Percentiles rank a stretch among this genome's conserved stretches.
These are phyloP conservation scores for Babesia divergens DNA, from an alignment of 169 alveolate species.

Conservation along the genomic window DNA sequence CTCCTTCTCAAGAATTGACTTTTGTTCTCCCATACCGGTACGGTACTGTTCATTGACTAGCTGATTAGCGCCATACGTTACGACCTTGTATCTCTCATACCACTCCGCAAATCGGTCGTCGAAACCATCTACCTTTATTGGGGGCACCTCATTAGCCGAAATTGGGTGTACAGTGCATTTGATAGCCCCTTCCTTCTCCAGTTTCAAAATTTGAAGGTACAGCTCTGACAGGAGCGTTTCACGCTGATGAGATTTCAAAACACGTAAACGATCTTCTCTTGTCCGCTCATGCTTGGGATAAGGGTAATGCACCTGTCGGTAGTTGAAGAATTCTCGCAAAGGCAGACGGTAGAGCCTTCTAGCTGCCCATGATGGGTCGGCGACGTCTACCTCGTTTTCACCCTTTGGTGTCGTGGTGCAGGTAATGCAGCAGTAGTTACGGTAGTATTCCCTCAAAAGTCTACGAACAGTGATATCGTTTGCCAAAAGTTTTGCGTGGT, in stretches of 20 bases:
- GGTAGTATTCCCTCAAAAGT: conserved; percentile 64
- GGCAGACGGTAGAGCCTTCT: conserved; percentile 67
- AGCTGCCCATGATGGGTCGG: conserved; percentile 61
- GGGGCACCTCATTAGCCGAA: conserved; percentile 60
- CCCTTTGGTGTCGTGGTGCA: conserved; percentile 72
- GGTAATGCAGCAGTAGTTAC: conserved; percentile 69
- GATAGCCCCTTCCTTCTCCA: conserved; percentile 64
- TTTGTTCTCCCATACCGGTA: conserved; percentile 51
- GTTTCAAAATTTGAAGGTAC: conserved; percentile 66
- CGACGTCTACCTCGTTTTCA: conserved; percentile 64
- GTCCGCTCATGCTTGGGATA: conserved; percentile 25
- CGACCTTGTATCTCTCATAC: conserved; percentile 50
- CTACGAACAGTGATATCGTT: conserved; percentile 66
- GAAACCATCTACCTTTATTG: conserved; percentile 66
- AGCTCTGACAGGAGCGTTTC: conserved; percentile 40
- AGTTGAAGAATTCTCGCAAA: conserved; percentile 18
- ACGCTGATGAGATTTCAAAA: conserved; percentile 6
- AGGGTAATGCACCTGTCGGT: conserved; percentile 28
- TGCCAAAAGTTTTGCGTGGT: conserved; percentile 67
- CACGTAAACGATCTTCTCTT: conserved; percentile 9
- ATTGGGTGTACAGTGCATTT: conserved; percentile 68
- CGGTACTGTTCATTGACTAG: conserved; percentile 35
- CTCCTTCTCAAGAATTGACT: conserved; percentile 57
- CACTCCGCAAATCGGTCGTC: conserved; percentile 64
- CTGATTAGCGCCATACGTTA: conserved; percentile 36